Percentiles rank a stretch among this genome's conserved stretches.
Conservation (phyloP, 352 stramenopile genomes). For the Globisporangium lucens region DNA sequence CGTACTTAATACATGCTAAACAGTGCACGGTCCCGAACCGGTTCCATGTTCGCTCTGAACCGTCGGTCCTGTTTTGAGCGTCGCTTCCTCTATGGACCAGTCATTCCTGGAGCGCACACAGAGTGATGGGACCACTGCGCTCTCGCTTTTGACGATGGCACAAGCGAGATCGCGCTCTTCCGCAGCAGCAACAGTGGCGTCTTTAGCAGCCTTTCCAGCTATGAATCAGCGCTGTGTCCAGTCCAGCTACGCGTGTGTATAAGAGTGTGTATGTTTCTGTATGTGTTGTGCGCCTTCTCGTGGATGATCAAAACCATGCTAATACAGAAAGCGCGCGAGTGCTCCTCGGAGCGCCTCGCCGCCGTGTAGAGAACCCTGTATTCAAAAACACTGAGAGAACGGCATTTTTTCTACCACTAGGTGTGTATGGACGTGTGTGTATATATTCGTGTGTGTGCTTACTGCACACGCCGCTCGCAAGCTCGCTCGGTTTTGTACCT, state of each 20-base stretch:
- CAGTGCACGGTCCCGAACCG: background rate
- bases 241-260: background rate
- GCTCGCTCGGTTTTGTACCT: constrained; percentile 62
- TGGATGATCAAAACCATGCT: constrained; percentile 73
- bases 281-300: constrained; percentile 30
- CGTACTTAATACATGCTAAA: background rate
- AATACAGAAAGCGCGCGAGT: constrained; percentile 54
- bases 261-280: constrained; percentile 5
- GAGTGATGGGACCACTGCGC: no score
- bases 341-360: constrained; percentile 14
- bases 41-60: background rate
- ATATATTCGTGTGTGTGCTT: background rate
- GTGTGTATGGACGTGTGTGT: constrained; percentile 1
- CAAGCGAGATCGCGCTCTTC: constrained; percentile 3
- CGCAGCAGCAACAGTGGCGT: background rate
- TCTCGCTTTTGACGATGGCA: background rate
- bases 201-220: background rate
- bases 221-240: no score
- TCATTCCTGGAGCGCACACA: background rate
- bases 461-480: constrained; percentile 28
- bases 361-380: constrained; percentile 64
- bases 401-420: background rate
- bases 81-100: constrained; percentile 4
- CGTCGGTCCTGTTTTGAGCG: background rate
- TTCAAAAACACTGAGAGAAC: constrained; percentile 82